These are phyloP conservation scores for Hypoxylon rickii DNA, from an alignment of 495 filamentous ascomycete species.

Conservation along the genomic window DNA sequence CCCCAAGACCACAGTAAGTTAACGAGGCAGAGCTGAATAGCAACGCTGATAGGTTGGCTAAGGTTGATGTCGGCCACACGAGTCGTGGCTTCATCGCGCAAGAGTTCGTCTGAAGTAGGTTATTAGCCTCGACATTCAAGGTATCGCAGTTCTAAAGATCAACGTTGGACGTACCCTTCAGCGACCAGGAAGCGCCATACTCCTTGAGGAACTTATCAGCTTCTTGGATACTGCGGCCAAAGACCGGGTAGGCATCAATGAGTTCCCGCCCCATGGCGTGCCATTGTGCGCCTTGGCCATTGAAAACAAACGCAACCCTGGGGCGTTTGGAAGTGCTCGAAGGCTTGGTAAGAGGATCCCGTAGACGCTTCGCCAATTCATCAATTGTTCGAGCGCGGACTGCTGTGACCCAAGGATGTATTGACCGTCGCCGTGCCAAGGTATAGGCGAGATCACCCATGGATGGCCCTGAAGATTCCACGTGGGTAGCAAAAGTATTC, in stretches of 20 bases:
- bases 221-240: too few species aligned
- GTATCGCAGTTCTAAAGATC: slow-evolving; percentile 27
- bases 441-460: slow-evolving; percentile 37
- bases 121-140: slow-evolving; percentile 4
- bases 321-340: slow-evolving; percentile 6
- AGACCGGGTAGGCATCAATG: slow-evolving; percentile 26
- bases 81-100: slow-evolving; percentile 21
- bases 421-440: slow-evolving; percentile 32
- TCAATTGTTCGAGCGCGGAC: slow-evolving; percentile 20
- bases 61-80: slow-evolving; percentile 23
- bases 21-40: slow-evolving; percentile 52
- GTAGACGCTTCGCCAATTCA: neutral
- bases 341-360: slow-evolving; percentile 5
- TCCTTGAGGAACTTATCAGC: too few species aligned
- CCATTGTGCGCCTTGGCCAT: slow-evolving; percentile 45
- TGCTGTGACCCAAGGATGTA: slow-evolving; percentile 27
- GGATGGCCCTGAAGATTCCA: slow-evolving; percentile 1
- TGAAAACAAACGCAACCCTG: slow-evolving; percentile 28
- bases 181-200: too few species aligned
- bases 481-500: slow-evolving; percentile 15
- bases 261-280: slow-evolving; percentile 52
- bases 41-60: slow-evolving; percentile 48
- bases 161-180: slow-evolving; percentile 29
- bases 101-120: slow-evolving; percentile 19
- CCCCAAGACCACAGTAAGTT: slow-evolving; percentile 51